phyloP scores from a whole-genome alignment of 2,329 filamentous ascomycete genomes.

The Chaetothyriales sp. region DNA sequence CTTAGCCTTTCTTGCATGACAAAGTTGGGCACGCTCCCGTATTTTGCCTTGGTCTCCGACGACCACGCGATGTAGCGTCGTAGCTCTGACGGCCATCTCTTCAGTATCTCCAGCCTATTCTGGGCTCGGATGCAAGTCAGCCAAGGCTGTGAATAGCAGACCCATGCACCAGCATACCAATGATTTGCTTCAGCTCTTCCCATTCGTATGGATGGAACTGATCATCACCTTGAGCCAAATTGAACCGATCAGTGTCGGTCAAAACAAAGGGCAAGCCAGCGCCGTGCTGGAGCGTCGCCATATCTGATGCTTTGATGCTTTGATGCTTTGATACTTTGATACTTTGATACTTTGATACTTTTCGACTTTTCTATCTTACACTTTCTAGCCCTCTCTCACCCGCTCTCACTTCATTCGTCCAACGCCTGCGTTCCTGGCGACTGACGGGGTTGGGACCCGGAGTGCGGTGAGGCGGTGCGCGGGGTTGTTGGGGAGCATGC shows the following conservation, averaged over 20 bases:
- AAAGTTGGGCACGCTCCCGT: conserved; percentile 44
- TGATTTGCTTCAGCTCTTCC: conserved; percentile 39
- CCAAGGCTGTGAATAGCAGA: not conserved
- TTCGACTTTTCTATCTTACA: too few species aligned
- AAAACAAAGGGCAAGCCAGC: conserved; percentile 31
- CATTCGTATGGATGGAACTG: conserved; percentile 40
- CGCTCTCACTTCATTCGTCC: too few species aligned
- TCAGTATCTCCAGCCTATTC: conserved; percentile 43
- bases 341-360: not conserved
- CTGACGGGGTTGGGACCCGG: too few species aligned
- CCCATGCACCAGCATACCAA: conserved; percentile 27
- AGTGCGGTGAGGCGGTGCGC: too few species aligned
- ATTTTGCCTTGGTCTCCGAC: conserved; percentile 38
- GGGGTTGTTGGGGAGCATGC: too few species aligned
- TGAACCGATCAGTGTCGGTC: conserved; percentile 35
- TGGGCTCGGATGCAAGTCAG: conserved; percentile 22
- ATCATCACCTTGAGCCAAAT: conserved; percentile 39
- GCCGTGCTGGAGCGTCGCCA: not conserved
- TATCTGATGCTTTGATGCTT: too few species aligned
- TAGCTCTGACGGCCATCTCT: conserved; percentile 46
- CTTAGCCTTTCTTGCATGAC: conserved; percentile 41
- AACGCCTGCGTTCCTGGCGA: too few species aligned
- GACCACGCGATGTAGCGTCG: conserved; percentile 49
- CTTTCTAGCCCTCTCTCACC: too few species aligned
- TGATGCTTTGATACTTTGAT: too few species aligned